Conservation (phyloP, 495 filamentous ascomycete genomes). For the Trichoderma asperelloides region DNA sequence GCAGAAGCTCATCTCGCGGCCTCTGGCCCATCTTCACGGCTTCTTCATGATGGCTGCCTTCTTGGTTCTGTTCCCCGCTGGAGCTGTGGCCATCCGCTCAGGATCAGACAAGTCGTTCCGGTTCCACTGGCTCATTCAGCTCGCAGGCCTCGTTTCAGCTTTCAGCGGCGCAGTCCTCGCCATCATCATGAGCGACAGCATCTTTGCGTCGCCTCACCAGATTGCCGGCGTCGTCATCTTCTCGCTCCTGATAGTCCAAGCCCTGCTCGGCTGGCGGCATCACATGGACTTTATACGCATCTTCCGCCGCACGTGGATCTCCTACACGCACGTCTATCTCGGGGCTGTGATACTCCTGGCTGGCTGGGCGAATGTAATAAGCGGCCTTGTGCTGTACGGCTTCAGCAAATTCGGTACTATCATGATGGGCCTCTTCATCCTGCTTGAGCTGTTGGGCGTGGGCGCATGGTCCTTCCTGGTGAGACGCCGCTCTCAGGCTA, state of each 20-base stretch:
- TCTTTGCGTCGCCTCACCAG: constrained; percentile 7
- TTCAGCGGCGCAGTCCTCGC: constrained; percentile 16
- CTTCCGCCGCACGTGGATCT: constrained; percentile 20
- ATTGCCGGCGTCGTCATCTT: constrained; percentile 14
- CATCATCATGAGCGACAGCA: constrained; percentile 18
- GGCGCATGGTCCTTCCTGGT: constrained; percentile 14
- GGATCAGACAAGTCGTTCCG: constrained; percentile 15
- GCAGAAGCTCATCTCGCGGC: constrained; percentile 11
- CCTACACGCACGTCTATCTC: constrained; percentile 20
- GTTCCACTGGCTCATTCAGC: constrained; percentile 22
- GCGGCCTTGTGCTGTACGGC: constrained; percentile 17
- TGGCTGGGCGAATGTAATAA: constrained; percentile 22
- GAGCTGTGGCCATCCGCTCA: constrained; percentile 15
- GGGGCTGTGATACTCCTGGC: constrained; percentile 14
- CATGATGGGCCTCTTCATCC: constrained; percentile 1
- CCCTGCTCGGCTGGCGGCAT: constrained; percentile 23
- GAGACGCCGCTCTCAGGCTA: constrained; percentile 4
- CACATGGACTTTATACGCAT: constrained; percentile 21
- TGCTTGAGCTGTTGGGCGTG: constrained; percentile 14
- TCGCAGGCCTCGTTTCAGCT: constrained; percentile 12
- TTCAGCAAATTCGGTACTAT: constrained; percentile 10
- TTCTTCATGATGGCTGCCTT: constrained; percentile 18
- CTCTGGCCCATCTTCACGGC: constrained; percentile 15
- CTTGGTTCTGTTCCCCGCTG: constrained; percentile 17
- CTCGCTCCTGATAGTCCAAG: constrained; percentile 14